These are phyloP conservation scores for Thelonectria discophora DNA, from an alignment of 2,329 filamentous ascomycete species.

Conservation along the genomic window DNA sequence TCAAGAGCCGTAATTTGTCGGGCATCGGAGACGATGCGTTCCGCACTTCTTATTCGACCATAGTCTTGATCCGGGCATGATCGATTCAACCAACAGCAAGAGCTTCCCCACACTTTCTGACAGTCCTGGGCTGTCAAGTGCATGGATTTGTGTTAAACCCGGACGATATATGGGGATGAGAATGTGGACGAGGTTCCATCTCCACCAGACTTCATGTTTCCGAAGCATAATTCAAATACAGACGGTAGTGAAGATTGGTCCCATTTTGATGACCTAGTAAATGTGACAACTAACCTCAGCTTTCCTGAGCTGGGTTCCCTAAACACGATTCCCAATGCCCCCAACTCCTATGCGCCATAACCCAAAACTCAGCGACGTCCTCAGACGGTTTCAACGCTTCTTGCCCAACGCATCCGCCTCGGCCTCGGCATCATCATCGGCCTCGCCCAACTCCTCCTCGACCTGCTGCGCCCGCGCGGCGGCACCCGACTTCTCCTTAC, in stretches of 20 bases:
- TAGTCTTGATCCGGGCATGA: neutral
- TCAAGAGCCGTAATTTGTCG: constrained; percentile 15
- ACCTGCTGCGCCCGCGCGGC: constrained; percentile 40
- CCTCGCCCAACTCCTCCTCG: constrained; percentile 63
- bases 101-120: constrained; percentile 18
- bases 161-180: neutral
- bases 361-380: constrained; percentile 2
- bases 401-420: constrained; percentile 53
- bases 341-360: neutral
- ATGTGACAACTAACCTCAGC: no score
- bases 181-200: neutral
- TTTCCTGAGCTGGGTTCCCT: no score
- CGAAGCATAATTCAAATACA: neutral
- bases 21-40: neutral
- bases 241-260: no score
- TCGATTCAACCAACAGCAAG: neutral
- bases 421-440: constrained; percentile 59
- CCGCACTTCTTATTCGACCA: neutral
- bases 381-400: constrained; percentile 47
- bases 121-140: constrained; percentile 13
- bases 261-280: no score
- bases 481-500: constrained; percentile 43
- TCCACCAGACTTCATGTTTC: neutral
- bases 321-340: neutral
- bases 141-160: neutral